phyloP scores from a whole-genome alignment of 148 eudicot genomes.

The Hydrangea macrophylla region DNA sequence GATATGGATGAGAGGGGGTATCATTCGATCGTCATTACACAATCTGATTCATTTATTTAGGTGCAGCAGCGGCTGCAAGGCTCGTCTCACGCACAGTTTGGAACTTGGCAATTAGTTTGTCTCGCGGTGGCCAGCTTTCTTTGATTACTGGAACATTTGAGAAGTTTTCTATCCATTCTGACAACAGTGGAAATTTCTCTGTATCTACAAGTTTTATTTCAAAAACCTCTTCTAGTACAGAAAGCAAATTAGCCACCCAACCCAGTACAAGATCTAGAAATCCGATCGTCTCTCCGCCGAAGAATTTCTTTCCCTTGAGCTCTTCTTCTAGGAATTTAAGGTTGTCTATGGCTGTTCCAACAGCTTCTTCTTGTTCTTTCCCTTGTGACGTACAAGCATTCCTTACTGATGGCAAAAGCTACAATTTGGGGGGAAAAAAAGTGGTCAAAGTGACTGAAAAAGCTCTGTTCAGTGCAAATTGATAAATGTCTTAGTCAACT shows the following conservation, averaged over 20 bases:
- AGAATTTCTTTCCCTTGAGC: constrained; percentile 14
- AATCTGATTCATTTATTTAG: constrained; percentile 4
- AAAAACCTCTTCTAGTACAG: constrained; percentile 7
- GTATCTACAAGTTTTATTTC: constrained; percentile 7
- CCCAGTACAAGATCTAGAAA: constrained; percentile 16
- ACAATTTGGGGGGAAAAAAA: neutral
- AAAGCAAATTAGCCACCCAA: constrained; percentile 15
- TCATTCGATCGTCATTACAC: neutral
- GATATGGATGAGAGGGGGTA: too few species aligned
- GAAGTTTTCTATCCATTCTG: constrained; percentile 11
- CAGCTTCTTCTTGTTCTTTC: constrained; percentile 20
- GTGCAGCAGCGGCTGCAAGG: neutral
- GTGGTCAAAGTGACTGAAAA: too few species aligned
- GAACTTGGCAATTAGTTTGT: constrained; percentile 13
- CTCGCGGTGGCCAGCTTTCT: constrained; percentile 24
- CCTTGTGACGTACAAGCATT: constrained; percentile 11
- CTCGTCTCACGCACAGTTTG: neutral
- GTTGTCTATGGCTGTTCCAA: constrained; percentile 8
- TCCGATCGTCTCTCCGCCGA: constrained; percentile 20
- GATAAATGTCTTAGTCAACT: too few species aligned
- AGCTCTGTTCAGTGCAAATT: too few species aligned
- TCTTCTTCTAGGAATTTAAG: constrained; percentile 12
- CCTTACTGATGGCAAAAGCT: constrained; percentile 14
- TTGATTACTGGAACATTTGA: constrained; percentile 16
- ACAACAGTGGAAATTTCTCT: constrained; percentile 15